Conservation (phyloP, 2,329 filamentous ascomycete genomes). For the Cucurbitaria berberidis region DNA sequence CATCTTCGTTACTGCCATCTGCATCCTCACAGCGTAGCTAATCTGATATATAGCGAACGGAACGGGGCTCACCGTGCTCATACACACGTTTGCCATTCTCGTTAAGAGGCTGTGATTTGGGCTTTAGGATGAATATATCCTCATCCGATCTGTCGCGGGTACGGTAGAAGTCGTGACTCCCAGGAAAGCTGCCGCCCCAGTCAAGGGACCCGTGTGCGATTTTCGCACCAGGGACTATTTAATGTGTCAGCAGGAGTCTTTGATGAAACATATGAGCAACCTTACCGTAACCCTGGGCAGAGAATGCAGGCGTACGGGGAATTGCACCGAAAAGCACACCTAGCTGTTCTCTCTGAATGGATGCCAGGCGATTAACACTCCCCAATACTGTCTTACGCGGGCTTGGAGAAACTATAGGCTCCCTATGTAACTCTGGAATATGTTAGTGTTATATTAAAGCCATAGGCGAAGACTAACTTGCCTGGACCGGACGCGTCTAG, state of each 20-base stretch:
- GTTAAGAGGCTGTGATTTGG: not conserved
- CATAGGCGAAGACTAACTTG: too few species aligned
- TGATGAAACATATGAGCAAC: not conserved
- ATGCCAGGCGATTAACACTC: too few species aligned
- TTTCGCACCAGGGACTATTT: not conserved
- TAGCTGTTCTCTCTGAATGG: too few species aligned
- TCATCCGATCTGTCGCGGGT: not conserved
- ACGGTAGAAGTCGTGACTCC: slow-evolving; percentile 11
- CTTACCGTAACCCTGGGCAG: not conserved
- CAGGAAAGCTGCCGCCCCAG: slow-evolving; percentile 7
- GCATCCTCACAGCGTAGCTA: not conserved
- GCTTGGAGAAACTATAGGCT: too few species aligned
- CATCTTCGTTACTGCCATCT: too few species aligned
- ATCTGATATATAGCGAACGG: not conserved
- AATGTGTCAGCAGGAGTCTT: not conserved
- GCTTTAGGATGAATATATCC: slow-evolving; percentile 3
- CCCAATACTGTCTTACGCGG: too few species aligned
- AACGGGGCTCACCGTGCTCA: not conserved
- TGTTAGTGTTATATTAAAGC: too few species aligned
- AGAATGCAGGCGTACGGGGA: too few species aligned
- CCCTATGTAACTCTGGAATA: too few species aligned
- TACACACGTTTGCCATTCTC: not conserved
- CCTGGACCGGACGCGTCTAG: too few species aligned
- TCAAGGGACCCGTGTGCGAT: slow-evolving; percentile 2
- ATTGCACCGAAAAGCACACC: too few species aligned